phyloP scores from a whole-genome alignment of 805 yeast genomes.

The Ogataea ramenticola region DNA sequence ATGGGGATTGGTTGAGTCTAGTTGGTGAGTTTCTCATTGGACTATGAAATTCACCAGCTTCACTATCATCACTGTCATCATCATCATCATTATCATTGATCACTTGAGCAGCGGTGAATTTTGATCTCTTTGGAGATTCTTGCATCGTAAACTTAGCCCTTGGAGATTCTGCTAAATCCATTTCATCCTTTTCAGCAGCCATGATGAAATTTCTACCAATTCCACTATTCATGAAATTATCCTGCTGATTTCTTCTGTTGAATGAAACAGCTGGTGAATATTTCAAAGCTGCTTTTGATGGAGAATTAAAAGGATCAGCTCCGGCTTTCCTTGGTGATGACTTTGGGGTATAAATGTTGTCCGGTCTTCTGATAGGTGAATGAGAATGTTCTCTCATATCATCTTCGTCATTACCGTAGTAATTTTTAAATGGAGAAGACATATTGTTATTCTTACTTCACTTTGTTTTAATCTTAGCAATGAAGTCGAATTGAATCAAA shows the following conservation, averaged over 20 bases:
- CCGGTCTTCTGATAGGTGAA: conserved; percentile 26
- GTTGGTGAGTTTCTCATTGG: conserved; percentile 18
- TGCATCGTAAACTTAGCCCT: conserved; percentile 60
- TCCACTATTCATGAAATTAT: conserved; percentile 25
- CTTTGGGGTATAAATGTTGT: conserved; percentile 21
- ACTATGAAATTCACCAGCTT: conserved; percentile 26
- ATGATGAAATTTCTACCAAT: conserved; percentile 31
- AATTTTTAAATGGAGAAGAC: conserved; percentile 22
- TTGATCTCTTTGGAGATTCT: conserved; percentile 65
- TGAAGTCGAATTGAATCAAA: too few relatives aligned
- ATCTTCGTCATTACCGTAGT: conserved; percentile 12
- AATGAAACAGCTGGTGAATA: conserved; percentile 39
- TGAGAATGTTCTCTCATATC: not conserved
- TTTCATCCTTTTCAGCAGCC: conserved; percentile 27
- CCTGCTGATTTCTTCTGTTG: conserved; percentile 18
- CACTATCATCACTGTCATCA: conserved; percentile 24
- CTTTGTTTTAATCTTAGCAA: too few relatives aligned
- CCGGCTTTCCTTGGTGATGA: conserved; percentile 23
- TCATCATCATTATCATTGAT: conserved; percentile 40
- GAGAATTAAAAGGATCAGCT: conserved; percentile 14
- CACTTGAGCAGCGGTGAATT: conserved; percentile 42
- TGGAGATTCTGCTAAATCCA: conserved; percentile 34
- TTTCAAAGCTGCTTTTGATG: conserved; percentile 30
- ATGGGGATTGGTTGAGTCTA: conserved; percentile 14
- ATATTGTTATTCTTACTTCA: conserved; percentile 4